A percentile compares a stretch with the other conserved stretches of the same genome.
Evolutionary conservation across 2,329 filamentous ascomycete genomes (phyloP).

Genomic region (Penicillium sclerotiorum): DNA sequence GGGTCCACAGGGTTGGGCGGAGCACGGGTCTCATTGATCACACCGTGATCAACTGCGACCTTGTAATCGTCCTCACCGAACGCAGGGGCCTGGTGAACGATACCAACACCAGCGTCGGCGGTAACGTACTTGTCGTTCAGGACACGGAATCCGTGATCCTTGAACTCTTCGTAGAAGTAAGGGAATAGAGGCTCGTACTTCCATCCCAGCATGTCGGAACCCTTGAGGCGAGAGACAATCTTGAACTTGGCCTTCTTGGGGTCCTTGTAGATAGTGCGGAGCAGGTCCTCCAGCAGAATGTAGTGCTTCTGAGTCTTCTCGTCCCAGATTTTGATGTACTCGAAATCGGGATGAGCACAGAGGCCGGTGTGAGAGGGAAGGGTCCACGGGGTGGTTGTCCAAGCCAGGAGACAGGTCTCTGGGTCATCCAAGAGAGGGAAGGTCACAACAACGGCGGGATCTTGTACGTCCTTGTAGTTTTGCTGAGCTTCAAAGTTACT

Average conservation of each 20-base stretch:
- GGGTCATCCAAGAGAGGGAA: slow-evolving; percentile 82
- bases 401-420: slow-evolving; percentile 75
- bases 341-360: slow-evolving; percentile 77
- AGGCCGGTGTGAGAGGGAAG: slow-evolving; percentile 78
- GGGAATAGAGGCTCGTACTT: slow-evolving; percentile 86
- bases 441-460: slow-evolving; percentile 84
- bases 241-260: slow-evolving; percentile 94
- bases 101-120: slow-evolving; percentile 84
- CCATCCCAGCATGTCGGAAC: slow-evolving; percentile 84
- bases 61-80: slow-evolving; percentile 97
- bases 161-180: slow-evolving; percentile 88
- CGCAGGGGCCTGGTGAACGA: slow-evolving; percentile 90
- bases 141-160: slow-evolving; percentile 79
- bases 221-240: slow-evolving; percentile 75
- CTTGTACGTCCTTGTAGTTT: slow-evolving; percentile 91
- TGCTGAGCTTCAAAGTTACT: slow-evolving; percentile 94
- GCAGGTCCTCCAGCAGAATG: slow-evolving; percentile 78
- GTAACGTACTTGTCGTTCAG: slow-evolving; percentile 85
- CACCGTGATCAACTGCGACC: slow-evolving; percentile 72
- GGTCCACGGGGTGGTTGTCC: slow-evolving; percentile 91
- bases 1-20: slow-evolving; percentile 94
- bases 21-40: slow-evolving; percentile 73
- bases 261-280: slow-evolving; percentile 87
- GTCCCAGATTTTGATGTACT: slow-evolving; percentile 85
- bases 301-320: slow-evolving; percentile 81